Percentiles rank a stretch among this genome's conserved stretches.
Conservation (phyloP, 192 early-diverging fungal genomes). For the Podila epicladia region DNA sequence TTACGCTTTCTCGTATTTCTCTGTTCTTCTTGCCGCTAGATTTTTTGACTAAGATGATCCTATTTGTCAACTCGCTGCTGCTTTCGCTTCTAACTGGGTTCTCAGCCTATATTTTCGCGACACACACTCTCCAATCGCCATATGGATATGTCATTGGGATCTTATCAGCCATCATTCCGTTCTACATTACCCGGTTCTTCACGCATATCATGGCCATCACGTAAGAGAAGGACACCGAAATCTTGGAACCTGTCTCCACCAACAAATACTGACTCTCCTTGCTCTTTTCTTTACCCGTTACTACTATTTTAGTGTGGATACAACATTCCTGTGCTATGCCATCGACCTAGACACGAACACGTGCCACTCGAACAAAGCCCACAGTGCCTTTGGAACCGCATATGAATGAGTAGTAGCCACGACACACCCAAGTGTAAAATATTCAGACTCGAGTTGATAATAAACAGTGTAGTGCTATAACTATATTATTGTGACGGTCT, state of each 20-base stretch:
- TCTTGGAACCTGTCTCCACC: too few species aligned
- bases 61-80: conserved; percentile 66
- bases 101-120: conserved; percentile 65
- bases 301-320: conserved; percentile 69
- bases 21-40: conserved; percentile 31
- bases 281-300: background rate
- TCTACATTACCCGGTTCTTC: conserved; percentile 74
- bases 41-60: conserved; percentile 62
- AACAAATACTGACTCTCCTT: too few species aligned
- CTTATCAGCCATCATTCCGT: conserved; percentile 65
- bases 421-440: too few species aligned
- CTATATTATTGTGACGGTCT: too few species aligned
- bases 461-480: too few species aligned
- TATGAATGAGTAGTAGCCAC: too few species aligned
- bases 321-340: conserved; percentile 81
- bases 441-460: too few species aligned
- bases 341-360: conserved; percentile 77
- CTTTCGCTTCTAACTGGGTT: conserved; percentile 68
- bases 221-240: conserved; percentile 54
- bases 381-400: conserved; percentile 56
- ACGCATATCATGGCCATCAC: conserved; percentile 78
- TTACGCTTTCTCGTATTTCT: too few species aligned
- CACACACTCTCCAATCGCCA: conserved; percentile 61
- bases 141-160: conserved; percentile 75
- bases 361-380: conserved; percentile 59